phyloP scores from a whole-genome alignment of 169 alveolate species.

The Eimeria zaria region DNA sequence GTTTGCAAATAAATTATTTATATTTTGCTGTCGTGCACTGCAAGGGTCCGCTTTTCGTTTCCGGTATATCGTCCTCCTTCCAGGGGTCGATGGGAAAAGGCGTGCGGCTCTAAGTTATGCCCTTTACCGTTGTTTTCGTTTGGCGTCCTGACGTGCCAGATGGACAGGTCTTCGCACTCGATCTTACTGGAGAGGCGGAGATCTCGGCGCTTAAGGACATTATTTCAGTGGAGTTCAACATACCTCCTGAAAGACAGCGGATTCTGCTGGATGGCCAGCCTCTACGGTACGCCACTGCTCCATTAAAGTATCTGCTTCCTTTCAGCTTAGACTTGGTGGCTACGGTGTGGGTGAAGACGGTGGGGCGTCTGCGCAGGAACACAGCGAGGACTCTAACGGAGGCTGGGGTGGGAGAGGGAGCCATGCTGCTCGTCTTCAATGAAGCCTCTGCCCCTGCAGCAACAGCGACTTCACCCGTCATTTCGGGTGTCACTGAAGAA shows the following conservation, averaged over 20 bases:
- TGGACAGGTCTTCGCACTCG: conserved; percentile 63
- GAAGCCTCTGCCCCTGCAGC: conserved; percentile 34
- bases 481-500: neutral
- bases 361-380: conserved; percentile 23
- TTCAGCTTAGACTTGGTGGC: neutral
- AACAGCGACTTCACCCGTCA: conserved; percentile 4
- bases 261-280: conserved; percentile 64
- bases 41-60: neutral
- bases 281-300: conserved; percentile 17
- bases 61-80: neutral
- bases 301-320: neutral
- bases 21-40: neutral
- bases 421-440: conserved; percentile 69
- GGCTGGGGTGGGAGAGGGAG: conserved; percentile 74
- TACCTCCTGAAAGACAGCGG: conserved; percentile 58
- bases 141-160: conserved; percentile 19
- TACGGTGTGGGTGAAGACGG: neutral
- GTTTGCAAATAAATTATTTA: neutral
- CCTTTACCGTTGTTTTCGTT: neutral
- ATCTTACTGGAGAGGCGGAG: conserved; percentile 71
- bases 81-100: neutral
- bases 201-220: conserved; percentile 40
- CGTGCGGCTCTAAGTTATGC: neutral
- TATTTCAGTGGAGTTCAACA: conserved; percentile 58
- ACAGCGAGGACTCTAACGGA: conserved; percentile 63